phyloP scores from a whole-genome alignment of 345 rosid genomes.

The Excoecaria cochinchinensis region DNA sequence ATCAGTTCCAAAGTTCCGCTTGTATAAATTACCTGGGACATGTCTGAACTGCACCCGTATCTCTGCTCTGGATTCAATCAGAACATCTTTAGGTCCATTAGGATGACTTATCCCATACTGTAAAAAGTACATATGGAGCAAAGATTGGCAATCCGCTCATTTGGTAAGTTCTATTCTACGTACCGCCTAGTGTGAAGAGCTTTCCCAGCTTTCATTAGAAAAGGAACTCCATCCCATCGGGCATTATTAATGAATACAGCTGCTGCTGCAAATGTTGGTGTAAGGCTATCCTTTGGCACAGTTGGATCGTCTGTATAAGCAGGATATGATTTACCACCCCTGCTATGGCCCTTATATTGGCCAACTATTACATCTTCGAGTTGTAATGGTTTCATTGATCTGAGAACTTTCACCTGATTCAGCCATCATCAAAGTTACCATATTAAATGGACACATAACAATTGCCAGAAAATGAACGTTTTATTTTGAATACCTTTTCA shows the following conservation, averaged over 20 bases:
- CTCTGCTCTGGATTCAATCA: conserved; percentile 60
- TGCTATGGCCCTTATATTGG: conserved; percentile 83
- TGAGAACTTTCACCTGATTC: conserved; percentile 77
- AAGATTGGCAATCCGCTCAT: neutral
- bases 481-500: conserved; percentile 57
- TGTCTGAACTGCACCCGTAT: conserved; percentile 89
- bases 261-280: conserved; percentile 93
- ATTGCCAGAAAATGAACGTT: neutral
- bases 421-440: neutral
- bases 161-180: neutral
- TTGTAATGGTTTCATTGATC: conserved; percentile 75
- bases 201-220: conserved; percentile 92
- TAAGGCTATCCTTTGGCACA: conserved; percentile 63
- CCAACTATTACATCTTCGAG: conserved; percentile 80
- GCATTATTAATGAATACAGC: conserved; percentile 85
- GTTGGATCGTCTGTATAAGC: conserved; percentile 79
- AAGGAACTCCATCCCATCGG: conserved; percentile 97
- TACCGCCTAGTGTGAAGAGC: conserved; percentile 80
- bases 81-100: neutral
- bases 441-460: neutral
- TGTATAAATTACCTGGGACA: conserved; percentile 89
- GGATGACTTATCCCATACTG: neutral
- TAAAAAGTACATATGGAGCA: neutral
- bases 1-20: conserved; percentile 62
- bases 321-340: conserved; percentile 52